Evolutionary conservation across 768 basidiomycete genomes (phyloP).

Genomic region (Amyloporia xantha): DNA sequence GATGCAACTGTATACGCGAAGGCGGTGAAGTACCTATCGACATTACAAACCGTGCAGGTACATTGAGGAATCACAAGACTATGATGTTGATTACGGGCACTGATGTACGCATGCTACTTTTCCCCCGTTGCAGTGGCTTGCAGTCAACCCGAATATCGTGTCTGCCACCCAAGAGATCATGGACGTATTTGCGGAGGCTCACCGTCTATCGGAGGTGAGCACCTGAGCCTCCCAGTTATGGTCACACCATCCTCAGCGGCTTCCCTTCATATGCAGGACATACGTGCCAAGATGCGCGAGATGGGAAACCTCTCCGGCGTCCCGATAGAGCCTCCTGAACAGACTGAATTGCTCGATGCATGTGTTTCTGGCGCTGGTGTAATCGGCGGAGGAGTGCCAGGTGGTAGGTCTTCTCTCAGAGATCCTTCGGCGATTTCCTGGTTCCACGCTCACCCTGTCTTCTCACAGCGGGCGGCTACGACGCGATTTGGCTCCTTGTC

Average conservation of each 20-base stretch:
- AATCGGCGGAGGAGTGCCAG: conserved; percentile 92
- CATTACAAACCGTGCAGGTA: conserved; percentile 52
- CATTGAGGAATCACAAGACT: too few relatives aligned
- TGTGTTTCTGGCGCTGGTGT: conserved; percentile 78
- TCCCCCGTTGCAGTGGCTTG: conserved; percentile 21
- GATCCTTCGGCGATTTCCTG: background rate
- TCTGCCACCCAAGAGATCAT: conserved; percentile 38
- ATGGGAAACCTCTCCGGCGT: conserved; percentile 78
- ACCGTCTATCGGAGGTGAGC: conserved; percentile 51
- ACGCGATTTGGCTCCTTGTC: conserved; percentile 92
- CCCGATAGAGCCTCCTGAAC: conserved; percentile 86
- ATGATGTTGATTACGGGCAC: too few relatives aligned
- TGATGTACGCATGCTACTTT: background rate
- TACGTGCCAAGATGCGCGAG: conserved; percentile 71
- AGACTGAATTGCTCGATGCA: conserved; percentile 75
- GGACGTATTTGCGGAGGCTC: conserved; percentile 51
- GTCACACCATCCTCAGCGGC: background rate
- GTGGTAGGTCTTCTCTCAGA: conserved; percentile 50
- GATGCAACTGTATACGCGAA: conserved; percentile 46
- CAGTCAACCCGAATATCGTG: conserved; percentile 45
- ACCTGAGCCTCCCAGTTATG: background rate
- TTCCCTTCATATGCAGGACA: conserved; percentile 51
- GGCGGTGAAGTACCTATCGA: conserved; percentile 57
- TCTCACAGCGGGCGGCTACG: conserved; percentile 87
- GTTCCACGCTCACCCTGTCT: background rate